A percentile compares a stretch with the other conserved stretches of the same genome.
phyloP scores from a whole-genome alignment of 345 rosid species.

The Hypericum androsaemum region DNA sequence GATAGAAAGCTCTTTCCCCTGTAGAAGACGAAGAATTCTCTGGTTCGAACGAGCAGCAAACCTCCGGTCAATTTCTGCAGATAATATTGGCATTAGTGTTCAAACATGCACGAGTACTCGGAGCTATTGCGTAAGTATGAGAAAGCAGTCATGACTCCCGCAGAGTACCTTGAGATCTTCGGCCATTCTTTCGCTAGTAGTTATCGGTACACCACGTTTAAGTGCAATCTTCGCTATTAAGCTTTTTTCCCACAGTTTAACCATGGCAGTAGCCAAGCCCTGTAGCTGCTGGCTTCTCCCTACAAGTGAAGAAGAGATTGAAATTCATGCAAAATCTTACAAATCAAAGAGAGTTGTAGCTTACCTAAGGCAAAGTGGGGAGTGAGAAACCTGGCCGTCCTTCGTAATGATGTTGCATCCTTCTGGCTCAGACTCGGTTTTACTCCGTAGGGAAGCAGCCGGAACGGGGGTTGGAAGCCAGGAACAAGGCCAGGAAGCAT shows the following conservation, averaged over 20 bases:
- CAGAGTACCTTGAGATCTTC: slow-evolving; percentile 73
- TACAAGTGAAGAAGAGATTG: slow-evolving; percentile 10
- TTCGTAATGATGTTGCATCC: slow-evolving; percentile 60
- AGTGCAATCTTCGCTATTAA: slow-evolving; percentile 87
- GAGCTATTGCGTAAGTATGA: too few species aligned
- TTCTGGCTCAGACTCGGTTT: slow-evolving; percentile 41
- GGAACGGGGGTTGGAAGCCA: slow-evolving; percentile 58
- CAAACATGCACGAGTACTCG: slow-evolving; percentile 11
- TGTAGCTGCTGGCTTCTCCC: slow-evolving; percentile 83
- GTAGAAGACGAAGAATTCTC: slow-evolving; percentile 81
- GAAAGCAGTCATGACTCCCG: background rate
- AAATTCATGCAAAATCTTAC: slow-evolving; percentile 12
- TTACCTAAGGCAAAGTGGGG: slow-evolving; percentile 91
- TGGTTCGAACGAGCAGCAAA: slow-evolving; percentile 70
- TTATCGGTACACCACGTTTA: slow-evolving; percentile 73
- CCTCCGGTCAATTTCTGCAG: slow-evolving; percentile 81
- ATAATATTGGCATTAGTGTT: slow-evolving; percentile 14
- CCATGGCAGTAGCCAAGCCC: slow-evolving; percentile 80
- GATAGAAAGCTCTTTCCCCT: slow-evolving; percentile 94
- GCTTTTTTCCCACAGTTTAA: slow-evolving; percentile 75
- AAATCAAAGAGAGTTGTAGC: slow-evolving; percentile 10
- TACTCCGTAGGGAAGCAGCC: slow-evolving; percentile 65
- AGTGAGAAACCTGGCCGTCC: slow-evolving; percentile 56
- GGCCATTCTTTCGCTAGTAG: slow-evolving; percentile 88
- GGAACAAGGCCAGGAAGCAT: slow-evolving; percentile 65